These are phyloP conservation scores for Lactarius psammicola DNA, from an alignment of 768 basidiomycete genomes.

Conservation along the genomic window DNA sequence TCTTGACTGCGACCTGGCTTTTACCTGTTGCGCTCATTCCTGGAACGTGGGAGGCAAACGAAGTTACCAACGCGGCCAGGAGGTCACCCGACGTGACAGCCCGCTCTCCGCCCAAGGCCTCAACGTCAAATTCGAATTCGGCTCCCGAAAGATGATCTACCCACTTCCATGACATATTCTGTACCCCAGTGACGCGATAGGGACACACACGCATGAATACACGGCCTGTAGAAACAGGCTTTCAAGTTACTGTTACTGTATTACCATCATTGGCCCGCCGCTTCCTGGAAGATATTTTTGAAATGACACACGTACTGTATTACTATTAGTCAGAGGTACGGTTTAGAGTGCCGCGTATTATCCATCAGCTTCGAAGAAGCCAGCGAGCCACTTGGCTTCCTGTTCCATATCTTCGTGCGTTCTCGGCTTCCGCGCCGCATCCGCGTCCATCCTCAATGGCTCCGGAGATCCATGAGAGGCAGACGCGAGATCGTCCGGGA, in stretches of 20 bases:
- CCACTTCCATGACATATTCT: neutral
- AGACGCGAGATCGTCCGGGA: constrained; percentile 42
- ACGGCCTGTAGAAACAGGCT: neutral
- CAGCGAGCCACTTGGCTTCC: constrained; percentile 50
- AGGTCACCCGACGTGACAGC: neutral
- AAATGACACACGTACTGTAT: neutral
- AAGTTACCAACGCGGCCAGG: constrained; percentile 10
- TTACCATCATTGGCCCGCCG: neutral
- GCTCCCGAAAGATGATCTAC: neutral
- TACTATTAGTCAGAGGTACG: constrained; percentile 1
- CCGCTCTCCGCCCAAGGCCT: neutral
- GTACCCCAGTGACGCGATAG: neutral
- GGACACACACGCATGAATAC: neutral
- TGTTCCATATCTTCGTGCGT: constrained; percentile 52
- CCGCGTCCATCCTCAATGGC: constrained; percentile 41
- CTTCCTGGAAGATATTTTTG: neutral
- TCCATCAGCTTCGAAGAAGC: constrained; percentile 38
- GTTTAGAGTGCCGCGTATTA: neutral
- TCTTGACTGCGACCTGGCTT: constrained; percentile 80
- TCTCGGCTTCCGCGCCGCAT: constrained; percentile 47
- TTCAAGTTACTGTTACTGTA: constrained; percentile 6
- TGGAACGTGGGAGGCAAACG: constrained; percentile 60
- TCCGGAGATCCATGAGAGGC: constrained; percentile 30
- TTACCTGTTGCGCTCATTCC: constrained; percentile 74
- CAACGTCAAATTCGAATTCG: constrained; percentile 6